Conservation (phyloP, 2,329 filamentous ascomycete genomes). For the Capronia epimyces region DNA sequence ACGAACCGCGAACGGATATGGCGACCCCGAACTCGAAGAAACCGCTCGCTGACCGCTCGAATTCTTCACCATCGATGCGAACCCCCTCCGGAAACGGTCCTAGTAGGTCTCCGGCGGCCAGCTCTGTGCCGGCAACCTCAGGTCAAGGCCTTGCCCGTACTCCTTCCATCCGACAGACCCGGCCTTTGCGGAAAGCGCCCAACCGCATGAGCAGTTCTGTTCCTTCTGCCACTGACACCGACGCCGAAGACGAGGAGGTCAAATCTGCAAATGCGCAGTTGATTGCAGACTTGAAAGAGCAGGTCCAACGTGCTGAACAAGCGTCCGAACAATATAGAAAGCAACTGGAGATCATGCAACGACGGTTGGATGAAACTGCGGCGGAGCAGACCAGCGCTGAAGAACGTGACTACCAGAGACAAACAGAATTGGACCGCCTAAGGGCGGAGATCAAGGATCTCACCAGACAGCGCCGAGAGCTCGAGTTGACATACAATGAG, state of each 20-base stretch:
- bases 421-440: slow-evolving; percentile 73
- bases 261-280: slow-evolving; percentile 72
- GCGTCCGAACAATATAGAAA: slow-evolving; percentile 74
- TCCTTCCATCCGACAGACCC: slow-evolving; percentile 39
- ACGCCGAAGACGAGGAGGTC: slow-evolving; percentile 61
- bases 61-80: slow-evolving; percentile 27
- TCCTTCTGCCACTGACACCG: slow-evolving; percentile 35
- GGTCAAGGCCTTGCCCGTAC: slow-evolving; percentile 66
- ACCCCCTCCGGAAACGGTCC: slow-evolving; percentile 26
- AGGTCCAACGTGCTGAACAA: slow-evolving; percentile 72
- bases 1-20: slow-evolving; percentile 18
- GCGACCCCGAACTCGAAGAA: slow-evolving; percentile 23
- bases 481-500: slow-evolving; percentile 87
- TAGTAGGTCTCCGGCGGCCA: slow-evolving; percentile 14
- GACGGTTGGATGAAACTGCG: slow-evolving; percentile 76
- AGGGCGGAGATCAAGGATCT: slow-evolving; percentile 81
- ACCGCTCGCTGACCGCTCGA: slow-evolving; percentile 22
- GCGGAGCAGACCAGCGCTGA: slow-evolving; percentile 81
- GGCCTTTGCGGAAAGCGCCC: slow-evolving; percentile 34
- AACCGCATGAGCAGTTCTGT: slow-evolving; percentile 32
- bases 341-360: slow-evolving; percentile 77
- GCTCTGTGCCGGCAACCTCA: slow-evolving; percentile 19
- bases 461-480: slow-evolving; percentile 76
- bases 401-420: slow-evolving; percentile 78
- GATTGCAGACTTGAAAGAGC: slow-evolving; percentile 77